These are phyloP conservation scores for Wilcoxina mikolae DNA, from an alignment of 495 filamentous ascomycete species.

Conservation along the genomic window DNA sequence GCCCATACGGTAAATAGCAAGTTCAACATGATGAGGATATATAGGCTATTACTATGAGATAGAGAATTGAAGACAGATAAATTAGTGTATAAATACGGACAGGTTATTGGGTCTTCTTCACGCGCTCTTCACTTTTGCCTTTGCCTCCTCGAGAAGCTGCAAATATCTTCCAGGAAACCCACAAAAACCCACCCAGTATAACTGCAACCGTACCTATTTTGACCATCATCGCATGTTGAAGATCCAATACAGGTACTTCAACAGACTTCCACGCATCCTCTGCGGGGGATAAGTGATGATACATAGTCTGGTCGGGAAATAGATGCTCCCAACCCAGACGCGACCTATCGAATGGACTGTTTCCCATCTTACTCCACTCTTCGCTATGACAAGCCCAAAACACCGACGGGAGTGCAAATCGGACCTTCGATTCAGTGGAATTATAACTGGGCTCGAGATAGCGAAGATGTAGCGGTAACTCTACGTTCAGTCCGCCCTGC, in stretches of 20 bases:
- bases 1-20: too few relatives aligned
- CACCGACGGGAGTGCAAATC: constrained; percentile 54
- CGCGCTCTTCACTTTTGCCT: neutral
- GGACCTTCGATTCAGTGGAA: constrained; percentile 36
- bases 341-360: constrained; percentile 71
- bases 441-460: constrained; percentile 52
- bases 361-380: constrained; percentile 55
- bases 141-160: constrained; percentile 6
- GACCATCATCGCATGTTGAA: constrained; percentile 43
- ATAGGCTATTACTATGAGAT: too few relatives aligned
- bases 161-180: constrained; percentile 55
- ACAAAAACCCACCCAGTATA: constrained; percentile 57
- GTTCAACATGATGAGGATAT: too few relatives aligned
- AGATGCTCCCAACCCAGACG: constrained; percentile 77
- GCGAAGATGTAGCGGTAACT: constrained; percentile 75
- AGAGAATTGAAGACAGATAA: too few relatives aligned
- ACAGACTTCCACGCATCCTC: constrained; percentile 18
- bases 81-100: too few relatives aligned
- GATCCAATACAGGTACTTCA: constrained; percentile 59
- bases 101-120: constrained; percentile 4
- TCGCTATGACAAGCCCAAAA: constrained; percentile 83
- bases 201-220: constrained; percentile 55
- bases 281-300: constrained; percentile 64
- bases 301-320: constrained; percentile 66
- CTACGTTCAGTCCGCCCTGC: constrained; percentile 25